phyloP scores from a whole-genome alignment of 2,329 filamentous ascomycete genomes.

The Aureobasidium sp. region DNA sequence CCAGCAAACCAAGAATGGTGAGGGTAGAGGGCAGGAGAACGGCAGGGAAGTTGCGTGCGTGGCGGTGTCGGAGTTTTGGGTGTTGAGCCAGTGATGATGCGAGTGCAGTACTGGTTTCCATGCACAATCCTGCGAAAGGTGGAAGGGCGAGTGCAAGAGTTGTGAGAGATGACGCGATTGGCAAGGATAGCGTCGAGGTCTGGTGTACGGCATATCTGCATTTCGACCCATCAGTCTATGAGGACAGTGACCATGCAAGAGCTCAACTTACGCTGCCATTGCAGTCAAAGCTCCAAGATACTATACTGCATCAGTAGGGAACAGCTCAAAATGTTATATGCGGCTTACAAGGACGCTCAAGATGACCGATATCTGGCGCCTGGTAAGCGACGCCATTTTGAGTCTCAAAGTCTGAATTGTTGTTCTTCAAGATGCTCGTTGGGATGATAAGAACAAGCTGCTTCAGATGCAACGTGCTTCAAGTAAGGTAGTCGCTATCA shows the following conservation, averaged over 20 bases:
- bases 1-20: conserved; percentile 35
- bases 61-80: conserved; percentile 27
- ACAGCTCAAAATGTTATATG: not conserved
- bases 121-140: conserved; percentile 36
- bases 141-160: conserved; percentile 38
- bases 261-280: conserved; percentile 29
- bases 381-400: conserved; percentile 22
- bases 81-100: conserved; percentile 20
- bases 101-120: conserved; percentile 34
- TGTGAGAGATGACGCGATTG: conserved; percentile 35
- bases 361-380: conserved; percentile 34
- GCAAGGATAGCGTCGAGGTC: conserved; percentile 32
- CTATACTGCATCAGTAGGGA: conserved; percentile 21
- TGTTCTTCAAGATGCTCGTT: not conserved
- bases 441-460: not conserved
- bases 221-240: not conserved
- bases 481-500: not conserved
- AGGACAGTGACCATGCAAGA: not conserved
- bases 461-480: not conserved
- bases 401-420: no score
- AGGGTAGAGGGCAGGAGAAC: conserved; percentile 22
- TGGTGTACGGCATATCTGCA: conserved; percentile 27
- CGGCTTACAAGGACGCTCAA: conserved; percentile 32
- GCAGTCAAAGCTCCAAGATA: conserved; percentile 36
- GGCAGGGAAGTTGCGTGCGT: conserved; percentile 29